These are phyloP conservation scores for Claviceps fusiformis DNA, from an alignment of 2,329 filamentous ascomycete species.

Conservation along the genomic window DNA sequence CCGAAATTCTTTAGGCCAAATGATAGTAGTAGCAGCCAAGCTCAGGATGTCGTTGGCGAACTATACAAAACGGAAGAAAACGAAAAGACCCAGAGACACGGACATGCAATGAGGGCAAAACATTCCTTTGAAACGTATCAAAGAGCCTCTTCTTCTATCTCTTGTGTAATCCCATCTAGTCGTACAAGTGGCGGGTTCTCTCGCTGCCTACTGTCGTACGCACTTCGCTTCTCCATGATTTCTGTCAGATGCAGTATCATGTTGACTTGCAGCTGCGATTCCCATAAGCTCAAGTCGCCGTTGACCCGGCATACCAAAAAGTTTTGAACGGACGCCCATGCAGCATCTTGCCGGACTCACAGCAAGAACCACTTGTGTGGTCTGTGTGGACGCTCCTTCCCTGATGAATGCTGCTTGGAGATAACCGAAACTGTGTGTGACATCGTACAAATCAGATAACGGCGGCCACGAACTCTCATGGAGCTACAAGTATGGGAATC, in stretches of 20 bases:
- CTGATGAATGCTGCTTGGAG: neutral
- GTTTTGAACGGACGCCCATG: neutral
- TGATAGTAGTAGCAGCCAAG: too few species aligned
- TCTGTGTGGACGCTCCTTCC: neutral
- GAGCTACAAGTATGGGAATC: neutral
- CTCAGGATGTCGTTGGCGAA: neutral
- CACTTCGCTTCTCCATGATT: neutral
- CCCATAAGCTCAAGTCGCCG: neutral
- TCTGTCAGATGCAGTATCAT: neutral
- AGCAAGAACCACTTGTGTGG: neutral
- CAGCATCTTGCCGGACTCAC: neutral
- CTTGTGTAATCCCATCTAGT: neutral
- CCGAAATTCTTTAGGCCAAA: too few species aligned
- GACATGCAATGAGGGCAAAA: neutral
- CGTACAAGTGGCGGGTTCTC: neutral
- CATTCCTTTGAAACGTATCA: neutral
- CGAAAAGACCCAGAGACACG: too few species aligned
- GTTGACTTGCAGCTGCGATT: neutral
- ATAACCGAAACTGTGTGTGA: neutral
- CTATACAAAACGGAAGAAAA: neutral
- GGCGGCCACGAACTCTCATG: neutral
- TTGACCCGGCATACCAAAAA: neutral
- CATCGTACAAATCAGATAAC: neutral
- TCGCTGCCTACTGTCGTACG: neutral
- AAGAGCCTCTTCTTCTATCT: neutral